Evolutionary conservation across 805 yeast genomes (phyloP).

Genomic region (Debaryomyces tyrocola): DNA sequence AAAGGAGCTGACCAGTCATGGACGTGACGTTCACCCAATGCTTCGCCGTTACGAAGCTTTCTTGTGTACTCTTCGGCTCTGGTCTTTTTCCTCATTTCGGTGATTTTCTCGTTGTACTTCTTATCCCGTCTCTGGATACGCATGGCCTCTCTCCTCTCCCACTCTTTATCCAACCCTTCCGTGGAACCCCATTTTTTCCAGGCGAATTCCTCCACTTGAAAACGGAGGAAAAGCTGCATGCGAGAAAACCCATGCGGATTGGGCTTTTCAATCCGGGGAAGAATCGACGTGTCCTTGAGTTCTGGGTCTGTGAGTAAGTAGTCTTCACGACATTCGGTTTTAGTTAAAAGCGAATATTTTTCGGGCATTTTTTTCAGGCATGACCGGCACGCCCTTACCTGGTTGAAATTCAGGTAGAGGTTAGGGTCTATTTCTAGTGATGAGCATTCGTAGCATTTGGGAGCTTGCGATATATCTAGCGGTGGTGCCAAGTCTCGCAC

Average conservation of each 20-base stretch:
- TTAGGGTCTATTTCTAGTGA: constrained; percentile 80
- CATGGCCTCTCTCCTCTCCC: constrained; percentile 77
- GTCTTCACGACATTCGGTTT: constrained; percentile 93
- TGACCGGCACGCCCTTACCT: constrained; percentile 71
- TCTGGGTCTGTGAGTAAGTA: constrained; percentile 94
- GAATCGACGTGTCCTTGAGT: constrained; percentile 62
- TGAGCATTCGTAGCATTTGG: constrained; percentile 80
- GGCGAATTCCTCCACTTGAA: constrained; percentile 91
- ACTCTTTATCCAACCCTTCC: constrained; percentile 88
- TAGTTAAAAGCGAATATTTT: constrained; percentile 86
- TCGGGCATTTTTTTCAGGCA: constrained; percentile 78
- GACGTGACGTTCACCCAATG: constrained; percentile 58
- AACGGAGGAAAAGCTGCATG: constrained; percentile 89
- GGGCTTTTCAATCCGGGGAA: constrained; percentile 82
- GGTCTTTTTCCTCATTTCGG: constrained; percentile 87
- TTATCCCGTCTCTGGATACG: constrained; percentile 74
- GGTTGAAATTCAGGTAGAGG: constrained; percentile 62
- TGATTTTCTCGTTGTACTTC: constrained; percentile 72
- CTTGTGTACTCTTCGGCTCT: constrained; percentile 89
- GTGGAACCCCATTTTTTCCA: constrained; percentile 93
- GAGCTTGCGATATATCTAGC: constrained; percentile 67
- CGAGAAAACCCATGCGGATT: constrained; percentile 93
- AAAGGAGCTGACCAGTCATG: constrained; percentile 72
- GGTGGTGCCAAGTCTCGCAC: constrained; percentile 69
- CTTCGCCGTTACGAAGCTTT: constrained; percentile 57